phyloP scores from a whole-genome alignment of 2,329 filamentous ascomycete species.

The Raffaelea albimanens region DNA sequence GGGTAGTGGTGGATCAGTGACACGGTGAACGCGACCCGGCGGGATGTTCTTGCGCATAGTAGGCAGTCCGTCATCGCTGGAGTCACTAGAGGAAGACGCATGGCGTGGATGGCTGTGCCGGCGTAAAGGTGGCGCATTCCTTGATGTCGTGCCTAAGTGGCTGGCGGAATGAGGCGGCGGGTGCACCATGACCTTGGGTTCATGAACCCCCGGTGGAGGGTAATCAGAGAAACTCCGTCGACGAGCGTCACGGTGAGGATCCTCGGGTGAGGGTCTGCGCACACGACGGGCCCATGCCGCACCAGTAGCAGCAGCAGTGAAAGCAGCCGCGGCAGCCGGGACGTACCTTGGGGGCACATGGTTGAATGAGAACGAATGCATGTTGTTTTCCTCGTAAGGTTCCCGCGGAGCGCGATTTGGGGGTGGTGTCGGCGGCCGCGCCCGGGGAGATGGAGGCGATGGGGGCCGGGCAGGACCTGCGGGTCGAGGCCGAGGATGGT shows the following conservation, averaged over 20 bases:
- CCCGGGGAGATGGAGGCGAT: not conserved
- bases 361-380: slow-evolving; percentile 22
- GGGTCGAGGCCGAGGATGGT: slow-evolving; percentile 18
- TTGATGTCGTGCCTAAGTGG: slow-evolving; percentile 25
- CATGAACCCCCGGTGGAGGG: slow-evolving; percentile 23
- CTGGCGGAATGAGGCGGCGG: slow-evolving; percentile 13
- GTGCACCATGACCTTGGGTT: slow-evolving; percentile 10
- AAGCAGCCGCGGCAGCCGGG: slow-evolving; percentile 7
- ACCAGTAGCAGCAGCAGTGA: slow-evolving; percentile 11
- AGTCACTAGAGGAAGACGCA: slow-evolving; percentile 32
- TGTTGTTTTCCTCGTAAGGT: slow-evolving; percentile 13
- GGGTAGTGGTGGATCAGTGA: slow-evolving; percentile 19
- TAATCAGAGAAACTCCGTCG: slow-evolving; percentile 44
- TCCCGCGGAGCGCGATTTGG: slow-evolving; percentile 1
- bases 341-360: slow-evolving; percentile 29
- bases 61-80: slow-evolving; percentile 23
- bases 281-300: slow-evolving; percentile 17
- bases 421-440: not conserved
- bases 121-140: slow-evolving; percentile 21
- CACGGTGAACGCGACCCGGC: slow-evolving; percentile 11
- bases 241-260: slow-evolving; percentile 25
- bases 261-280: slow-evolving; percentile 25
- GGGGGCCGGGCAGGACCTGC: slow-evolving; percentile 1
- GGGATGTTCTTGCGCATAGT: slow-evolving; percentile 15
- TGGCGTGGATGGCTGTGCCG: slow-evolving; percentile 39